Percentiles rank a stretch among this genome's conserved stretches.
These are phyloP conservation scores for Monilinia polystroma DNA, from an alignment of 2,329 filamentous ascomycete species.

Conservation along the genomic window DNA sequence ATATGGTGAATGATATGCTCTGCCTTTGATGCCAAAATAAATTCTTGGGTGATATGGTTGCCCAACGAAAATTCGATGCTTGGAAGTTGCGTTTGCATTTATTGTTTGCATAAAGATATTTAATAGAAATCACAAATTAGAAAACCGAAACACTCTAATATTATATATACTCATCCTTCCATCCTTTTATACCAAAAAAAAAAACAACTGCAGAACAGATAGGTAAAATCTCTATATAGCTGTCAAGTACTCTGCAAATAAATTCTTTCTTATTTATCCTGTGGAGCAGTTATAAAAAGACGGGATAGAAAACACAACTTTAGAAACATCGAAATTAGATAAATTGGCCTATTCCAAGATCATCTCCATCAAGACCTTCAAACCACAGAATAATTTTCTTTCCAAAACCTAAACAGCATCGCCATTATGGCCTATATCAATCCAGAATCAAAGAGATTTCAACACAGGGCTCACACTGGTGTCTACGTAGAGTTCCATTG, in stretches of 20 bases:
- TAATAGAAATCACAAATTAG: too few species aligned
- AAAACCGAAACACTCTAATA: too few species aligned
- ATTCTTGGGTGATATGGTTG: background rate
- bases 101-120: background rate
- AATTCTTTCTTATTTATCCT: background rate
- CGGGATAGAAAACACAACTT: background rate
- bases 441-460: conserved; percentile 36
- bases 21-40: background rate
- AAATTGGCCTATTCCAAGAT: background rate
- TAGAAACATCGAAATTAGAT: too few species aligned
- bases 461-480: background rate
- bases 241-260: background rate
- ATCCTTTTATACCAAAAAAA: too few species aligned
- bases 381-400: background rate
- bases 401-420: background rate
- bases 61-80: background rate
- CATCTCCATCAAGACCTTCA: background rate
- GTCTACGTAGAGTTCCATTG: background rate
- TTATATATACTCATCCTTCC: too few species aligned
- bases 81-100: background rate
- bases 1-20: background rate
- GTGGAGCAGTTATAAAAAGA: background rate
- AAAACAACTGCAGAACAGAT: background rate
- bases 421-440: background rate
- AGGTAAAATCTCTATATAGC: background rate